phyloP scores from a whole-genome alignment of 2,329 filamentous ascomycete species.

The Myriosclerotinia curreyana region DNA sequence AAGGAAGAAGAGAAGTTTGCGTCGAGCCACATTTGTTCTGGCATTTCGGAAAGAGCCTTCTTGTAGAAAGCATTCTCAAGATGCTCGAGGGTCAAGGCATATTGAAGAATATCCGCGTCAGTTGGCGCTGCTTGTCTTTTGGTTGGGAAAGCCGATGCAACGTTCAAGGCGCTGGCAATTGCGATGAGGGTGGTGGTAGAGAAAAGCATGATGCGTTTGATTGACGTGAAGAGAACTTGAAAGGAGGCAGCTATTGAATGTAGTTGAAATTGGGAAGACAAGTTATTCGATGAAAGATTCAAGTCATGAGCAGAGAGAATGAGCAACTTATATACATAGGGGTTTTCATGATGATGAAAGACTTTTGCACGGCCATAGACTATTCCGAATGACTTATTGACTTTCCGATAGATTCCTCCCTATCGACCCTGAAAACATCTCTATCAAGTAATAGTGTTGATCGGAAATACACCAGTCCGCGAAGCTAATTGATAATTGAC shows the following conservation, averaged over 20 bases:
- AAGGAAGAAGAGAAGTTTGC: constrained; percentile 52
- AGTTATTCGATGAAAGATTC: too few species aligned
- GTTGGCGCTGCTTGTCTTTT: constrained; percentile 30
- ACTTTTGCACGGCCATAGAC: neutral
- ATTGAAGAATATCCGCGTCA: constrained; percentile 45
- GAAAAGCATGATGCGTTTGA: constrained; percentile 32
- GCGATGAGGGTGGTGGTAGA: constrained; percentile 27
- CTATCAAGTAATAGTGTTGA: constrained; percentile 9
- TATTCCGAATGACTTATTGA: neutral
- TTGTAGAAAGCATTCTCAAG: constrained; percentile 64
- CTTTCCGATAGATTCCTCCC: neutral
- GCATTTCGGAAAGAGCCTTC: constrained; percentile 57
- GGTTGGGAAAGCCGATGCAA: constrained; percentile 25
- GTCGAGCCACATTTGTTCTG: constrained; percentile 48
- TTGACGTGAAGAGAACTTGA: neutral
- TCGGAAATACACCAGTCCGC: constrained; percentile 1
- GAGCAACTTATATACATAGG: constrained; percentile 3
- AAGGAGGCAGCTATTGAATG: neutral
- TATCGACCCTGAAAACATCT: neutral
- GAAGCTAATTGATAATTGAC: neutral
- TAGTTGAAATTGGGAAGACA: neutral
- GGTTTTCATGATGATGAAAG: neutral
- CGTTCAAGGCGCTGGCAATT: constrained; percentile 21
- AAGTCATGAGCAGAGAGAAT: too few species aligned
- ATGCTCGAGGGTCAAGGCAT: constrained; percentile 53